Conservation (phyloP, 345 rosid species). For the Eucalyptus decipiens region DNA sequence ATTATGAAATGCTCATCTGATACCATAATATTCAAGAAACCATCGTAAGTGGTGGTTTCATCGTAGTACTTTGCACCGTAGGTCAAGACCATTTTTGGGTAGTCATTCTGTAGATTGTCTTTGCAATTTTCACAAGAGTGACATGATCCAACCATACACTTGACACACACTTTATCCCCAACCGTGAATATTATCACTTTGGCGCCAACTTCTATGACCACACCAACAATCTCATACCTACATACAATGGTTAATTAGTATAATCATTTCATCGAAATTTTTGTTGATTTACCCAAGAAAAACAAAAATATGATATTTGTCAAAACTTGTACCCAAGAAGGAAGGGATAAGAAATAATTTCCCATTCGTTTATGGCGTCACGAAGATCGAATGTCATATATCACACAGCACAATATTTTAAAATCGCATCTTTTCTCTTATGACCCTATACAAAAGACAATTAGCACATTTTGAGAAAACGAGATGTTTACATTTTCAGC, state of each 20-base stretch:
- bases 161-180: slow-evolving; percentile 22
- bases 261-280: not conserved
- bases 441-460: not conserved
- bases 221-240: slow-evolving; percentile 26
- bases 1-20: slow-evolving; percentile 35
- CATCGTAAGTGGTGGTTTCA: slow-evolving; percentile 3
- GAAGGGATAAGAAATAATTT: slow-evolving; percentile 12
- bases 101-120: not conserved
- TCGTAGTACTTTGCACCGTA: not conserved
- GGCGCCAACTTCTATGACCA: slow-evolving; percentile 20
- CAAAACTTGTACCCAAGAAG: slow-evolving; percentile 14
- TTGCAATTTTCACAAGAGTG: not conserved
- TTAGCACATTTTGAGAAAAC: not conserved
- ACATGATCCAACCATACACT: slow-evolving; percentile 14
- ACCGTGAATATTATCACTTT: slow-evolving; percentile 15
- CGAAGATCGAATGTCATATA: slow-evolving; percentile 31
- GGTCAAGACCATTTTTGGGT: not conserved
- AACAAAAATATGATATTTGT: not conserved
- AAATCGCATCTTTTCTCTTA: slow-evolving; percentile 8
- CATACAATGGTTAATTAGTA: not conserved
- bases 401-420: slow-evolving; percentile 19
- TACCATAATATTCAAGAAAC: slow-evolving; percentile 33
- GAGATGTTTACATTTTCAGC: not conserved
- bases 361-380: slow-evolving; percentile 14
- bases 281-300: not conserved